Evolutionary conservation across 495 filamentous ascomycete genomes (phyloP), one percentile per base, ranked within the genome.

Genomic region (Xylaria cubensis): DNA sequence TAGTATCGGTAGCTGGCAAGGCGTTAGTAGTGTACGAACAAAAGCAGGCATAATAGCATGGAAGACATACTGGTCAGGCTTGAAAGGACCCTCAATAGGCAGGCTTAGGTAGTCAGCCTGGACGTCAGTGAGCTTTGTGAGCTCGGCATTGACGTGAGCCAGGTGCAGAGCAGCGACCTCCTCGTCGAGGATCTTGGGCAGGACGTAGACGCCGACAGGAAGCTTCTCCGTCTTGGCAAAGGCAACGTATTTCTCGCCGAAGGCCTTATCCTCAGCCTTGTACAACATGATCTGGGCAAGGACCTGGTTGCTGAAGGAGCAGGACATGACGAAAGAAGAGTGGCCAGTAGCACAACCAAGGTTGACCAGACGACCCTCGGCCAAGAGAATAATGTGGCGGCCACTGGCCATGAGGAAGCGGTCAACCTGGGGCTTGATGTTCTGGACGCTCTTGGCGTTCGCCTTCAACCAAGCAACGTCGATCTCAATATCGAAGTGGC

Each of bases 221-320:
- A 97, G 95, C 89, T 96, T 96, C 77, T 86, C 87, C 65, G 89
- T 88, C 88, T 94, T 93, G 84, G 93, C 94, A 84, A 97, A 99
- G 85, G 98, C 96, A 78, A 93, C 87, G 85, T 98, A 98, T 88
- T 97, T 97, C 82, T 91, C 85, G 82, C 92, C 89, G 83, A 98
- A 99, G 65, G 84, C 92, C 79, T 87, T 88, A 78, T 99, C 95
- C 81, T 92, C 88, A 76, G 91, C 90, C 91, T 98, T 98, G 92
- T 85, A 99, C 74, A 99, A 88, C 87, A 97, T 92, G 85, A 99
- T 99, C 87, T 99, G 96, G 36, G 96, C 96, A 81, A 99, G 93
- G 74, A 98, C 96, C 89, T 99, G 96, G 91, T 99, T 99, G 88
- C 95, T 97, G 92, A 99, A 99, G 73, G 95, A 98, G 93, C 96